Base-by-base conservation (phyloP, 1,284 basidiomycete genomes). In the Erythrobasidium hasegawianum region DNA sequence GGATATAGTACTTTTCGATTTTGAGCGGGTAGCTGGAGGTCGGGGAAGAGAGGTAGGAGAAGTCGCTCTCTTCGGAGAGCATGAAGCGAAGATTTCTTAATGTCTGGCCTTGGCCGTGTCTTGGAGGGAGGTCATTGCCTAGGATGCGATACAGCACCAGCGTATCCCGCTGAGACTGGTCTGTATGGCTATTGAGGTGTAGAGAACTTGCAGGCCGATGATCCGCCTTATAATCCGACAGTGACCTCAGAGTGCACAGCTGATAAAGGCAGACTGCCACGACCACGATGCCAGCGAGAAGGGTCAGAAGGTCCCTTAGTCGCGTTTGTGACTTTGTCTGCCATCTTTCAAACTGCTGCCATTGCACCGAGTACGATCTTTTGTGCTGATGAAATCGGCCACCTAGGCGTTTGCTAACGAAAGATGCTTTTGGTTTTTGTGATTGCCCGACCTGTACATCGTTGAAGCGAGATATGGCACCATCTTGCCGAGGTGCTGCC, bases 81-180 rank as follows among this genome's bases (percentile, higher is more conserved):
- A 76, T 58, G 71, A 76, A 76, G 20, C 72, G 68, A 8, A 76
- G 70, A 65, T 76, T 76, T 24, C 71, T 71, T 10, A 76, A 64
- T 1, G 75, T 76, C 64, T 76, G 75, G 10, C 72, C 71, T 8
- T 71, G 70, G 1, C 71, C 72, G 69, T 76, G 75, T 3, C 75
- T 72, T 14, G 75, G 75, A 14, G 75, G 75, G 5, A 76, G 67
- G 58, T 76, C 75, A 69, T 75, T 76, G 60, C 75, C 75, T 39
- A 76, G 68, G 57, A 76, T 75, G 11, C 75, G 71, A 58, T 76
- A 76, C 11, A 76, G 64, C 8, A 75, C 71, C 22, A 76, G 67
- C 2, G 74, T 73, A 67, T 75, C 74, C 50, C 75, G 71, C 29
- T 76, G 60, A 11, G 74, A 72, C 18, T 29, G 26, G 26, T 22